Conservation (phyloP, 148 eudicot species). For the Arctostaphylos glauca region DNA sequence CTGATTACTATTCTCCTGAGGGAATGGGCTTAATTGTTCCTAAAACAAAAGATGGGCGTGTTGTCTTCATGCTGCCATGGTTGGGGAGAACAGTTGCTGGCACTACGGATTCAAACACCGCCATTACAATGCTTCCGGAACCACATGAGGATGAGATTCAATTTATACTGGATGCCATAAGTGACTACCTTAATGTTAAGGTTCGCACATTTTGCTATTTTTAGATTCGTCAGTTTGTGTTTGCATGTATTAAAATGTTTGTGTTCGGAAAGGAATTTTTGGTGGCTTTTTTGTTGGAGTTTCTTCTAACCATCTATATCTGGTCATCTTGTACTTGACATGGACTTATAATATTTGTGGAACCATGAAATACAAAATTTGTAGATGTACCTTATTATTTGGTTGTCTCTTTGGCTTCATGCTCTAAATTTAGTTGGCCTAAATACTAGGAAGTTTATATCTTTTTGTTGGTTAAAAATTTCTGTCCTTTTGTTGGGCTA, state of each 20-base stretch:
- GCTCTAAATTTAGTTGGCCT: background rate
- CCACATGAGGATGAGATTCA: slow-evolving; percentile 96
- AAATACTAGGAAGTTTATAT: background rate
- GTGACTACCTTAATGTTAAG: slow-evolving; percentile 72
- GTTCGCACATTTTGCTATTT: slow-evolving; percentile 7
- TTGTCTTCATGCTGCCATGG: slow-evolving; percentile 98
- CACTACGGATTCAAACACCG: slow-evolving; percentile 88
- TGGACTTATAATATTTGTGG: background rate
- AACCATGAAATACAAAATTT: background rate
- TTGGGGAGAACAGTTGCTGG: slow-evolving; percentile 96
- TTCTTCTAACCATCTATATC: background rate
- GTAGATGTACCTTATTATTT: slow-evolving; percentile 1
- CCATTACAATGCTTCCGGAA: slow-evolving; percentile 89
- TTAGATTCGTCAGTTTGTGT: background rate
- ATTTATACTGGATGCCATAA: slow-evolving; percentile 82
- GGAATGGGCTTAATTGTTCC: slow-evolving; percentile 99
- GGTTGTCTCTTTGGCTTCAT: background rate
- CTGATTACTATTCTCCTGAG: slow-evolving; percentile 96
- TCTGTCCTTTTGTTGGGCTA: background rate
- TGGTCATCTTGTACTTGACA: background rate
- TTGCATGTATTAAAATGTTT: background rate
- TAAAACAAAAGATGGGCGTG: slow-evolving; percentile 98
- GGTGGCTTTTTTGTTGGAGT: background rate
- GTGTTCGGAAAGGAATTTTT: background rate
- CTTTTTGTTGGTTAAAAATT: background rate